Evolutionary conservation across 805 yeast genomes (phyloP).

Genomic region (Kuraishia hungarica): DNA sequence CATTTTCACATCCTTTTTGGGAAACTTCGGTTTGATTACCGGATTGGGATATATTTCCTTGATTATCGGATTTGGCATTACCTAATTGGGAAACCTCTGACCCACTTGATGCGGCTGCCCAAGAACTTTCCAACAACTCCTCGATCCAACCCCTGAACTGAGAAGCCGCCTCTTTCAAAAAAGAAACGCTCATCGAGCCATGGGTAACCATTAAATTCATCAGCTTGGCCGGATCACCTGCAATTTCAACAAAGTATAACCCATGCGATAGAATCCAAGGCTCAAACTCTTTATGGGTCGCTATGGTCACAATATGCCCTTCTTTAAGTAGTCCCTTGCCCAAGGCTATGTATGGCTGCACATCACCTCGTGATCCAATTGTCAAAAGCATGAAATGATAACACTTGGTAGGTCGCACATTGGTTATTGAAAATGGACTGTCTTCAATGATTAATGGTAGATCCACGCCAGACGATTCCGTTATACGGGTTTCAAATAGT

Average conservation of each 20-base stretch:
- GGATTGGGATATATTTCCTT: too few species aligned
- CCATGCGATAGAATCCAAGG: slow-evolving; percentile 67
- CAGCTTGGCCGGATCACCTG: slow-evolving; percentile 88
- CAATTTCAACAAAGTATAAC: slow-evolving; percentile 62
- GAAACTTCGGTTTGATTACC: too few species aligned
- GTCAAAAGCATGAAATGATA: slow-evolving; percentile 65
- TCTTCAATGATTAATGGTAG: slow-evolving; percentile 66
- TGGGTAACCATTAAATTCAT: slow-evolving; percentile 91
- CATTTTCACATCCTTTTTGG: too few species aligned
- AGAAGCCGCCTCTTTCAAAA: slow-evolving; percentile 72
- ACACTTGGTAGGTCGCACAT: slow-evolving; percentile 42
- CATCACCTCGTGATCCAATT: slow-evolving; percentile 95
- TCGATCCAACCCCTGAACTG: slow-evolving; percentile 80
- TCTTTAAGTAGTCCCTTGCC: slow-evolving; percentile 70
- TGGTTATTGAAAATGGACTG: slow-evolving; percentile 44
- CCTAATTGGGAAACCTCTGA: too few species aligned
- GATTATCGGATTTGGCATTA: too few species aligned
- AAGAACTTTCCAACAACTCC: slow-evolving; percentile 61
- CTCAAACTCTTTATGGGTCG: slow-evolving; percentile 76
- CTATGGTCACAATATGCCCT: slow-evolving; percentile 80
- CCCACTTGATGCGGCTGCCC: slow-evolving; percentile 87
- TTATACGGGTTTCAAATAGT: slow-evolving; percentile 60
- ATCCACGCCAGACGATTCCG: slow-evolving; percentile 49
- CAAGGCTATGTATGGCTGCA: slow-evolving; percentile 91
- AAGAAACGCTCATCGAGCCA: slow-evolving; percentile 77